phyloP scores from a whole-genome alignment of 2,329 filamentous ascomycete genomes.

The Akanthomyces uredinophilus region DNA sequence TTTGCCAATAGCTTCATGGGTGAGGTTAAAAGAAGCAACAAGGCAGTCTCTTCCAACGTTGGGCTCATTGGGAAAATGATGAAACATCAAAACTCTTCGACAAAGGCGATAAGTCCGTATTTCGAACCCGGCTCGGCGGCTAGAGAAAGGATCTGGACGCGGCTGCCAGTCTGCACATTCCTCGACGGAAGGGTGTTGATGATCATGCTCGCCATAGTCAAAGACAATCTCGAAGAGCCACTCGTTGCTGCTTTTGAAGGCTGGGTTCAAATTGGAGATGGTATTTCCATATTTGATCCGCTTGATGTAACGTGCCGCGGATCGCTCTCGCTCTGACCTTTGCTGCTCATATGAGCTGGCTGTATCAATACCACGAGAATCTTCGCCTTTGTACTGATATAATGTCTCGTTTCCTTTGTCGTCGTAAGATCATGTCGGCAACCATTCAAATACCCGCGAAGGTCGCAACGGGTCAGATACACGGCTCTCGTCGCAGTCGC shows the following conservation, averaged over 20 bases:
- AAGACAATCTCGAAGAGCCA: constrained; percentile 31
- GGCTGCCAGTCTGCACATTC: constrained; percentile 19
- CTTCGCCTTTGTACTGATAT: constrained; percentile 20
- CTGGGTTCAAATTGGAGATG: background rate
- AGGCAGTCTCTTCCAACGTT: constrained; percentile 17
- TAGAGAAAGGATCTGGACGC: constrained; percentile 28
- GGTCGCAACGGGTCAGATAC: constrained; percentile 6
- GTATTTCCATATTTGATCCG: constrained; percentile 21
- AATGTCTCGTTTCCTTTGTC: constrained; percentile 19
- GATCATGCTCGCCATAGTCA: constrained; percentile 31
- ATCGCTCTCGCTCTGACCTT: constrained; percentile 1
- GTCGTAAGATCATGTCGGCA: constrained; percentile 20
- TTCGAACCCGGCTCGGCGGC: constrained; percentile 25
- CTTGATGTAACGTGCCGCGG: constrained; percentile 19
- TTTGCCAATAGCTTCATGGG: background rate
- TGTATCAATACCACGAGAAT: constrained; percentile 16
- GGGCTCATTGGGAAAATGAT: constrained; percentile 25
- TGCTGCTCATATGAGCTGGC: background rate
- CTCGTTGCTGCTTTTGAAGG: background rate
- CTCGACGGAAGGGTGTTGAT: constrained; percentile 14
- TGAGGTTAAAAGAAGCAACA: constrained; percentile 20
- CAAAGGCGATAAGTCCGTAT: constrained; percentile 27
- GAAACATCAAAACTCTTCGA: constrained; percentile 29
- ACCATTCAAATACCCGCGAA: constrained; percentile 23
- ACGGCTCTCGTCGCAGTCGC: constrained; percentile 13